Conservation (phyloP, 345 rosid genomes). For the Sonneratia caseolaris region DNA sequence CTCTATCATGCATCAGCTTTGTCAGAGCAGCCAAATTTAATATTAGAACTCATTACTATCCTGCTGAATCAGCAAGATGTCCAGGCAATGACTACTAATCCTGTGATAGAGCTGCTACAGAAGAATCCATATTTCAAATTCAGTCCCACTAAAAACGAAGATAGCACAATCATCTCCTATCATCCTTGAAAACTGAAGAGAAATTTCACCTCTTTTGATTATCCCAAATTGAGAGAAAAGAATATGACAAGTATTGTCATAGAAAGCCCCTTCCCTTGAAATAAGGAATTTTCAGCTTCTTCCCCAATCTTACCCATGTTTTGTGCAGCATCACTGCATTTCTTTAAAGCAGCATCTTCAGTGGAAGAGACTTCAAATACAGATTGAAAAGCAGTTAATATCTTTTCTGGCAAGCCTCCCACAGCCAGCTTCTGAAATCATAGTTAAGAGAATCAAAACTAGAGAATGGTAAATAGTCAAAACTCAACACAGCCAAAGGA, state of each 20-base stretch:
- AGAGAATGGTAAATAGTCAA: constrained; percentile 8
- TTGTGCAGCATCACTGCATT: constrained; percentile 32
- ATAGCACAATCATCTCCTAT: neutral
- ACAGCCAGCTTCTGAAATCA: constrained; percentile 52
- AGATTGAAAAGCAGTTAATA: constrained; percentile 51
- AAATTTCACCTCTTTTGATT: neutral
- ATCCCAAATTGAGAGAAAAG: neutral
- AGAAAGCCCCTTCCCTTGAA: constrained; percentile 29
- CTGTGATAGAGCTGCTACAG: neutral
- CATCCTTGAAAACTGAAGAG: neutral
- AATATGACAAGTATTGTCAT: neutral
- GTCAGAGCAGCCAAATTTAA: neutral
- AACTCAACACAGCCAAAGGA: constrained; percentile 3
- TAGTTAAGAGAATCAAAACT: constrained; percentile 18
- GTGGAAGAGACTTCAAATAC: constrained; percentile 39
- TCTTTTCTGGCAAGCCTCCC: constrained; percentile 61
- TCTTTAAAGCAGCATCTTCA: constrained; percentile 48
- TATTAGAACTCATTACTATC: neutral
- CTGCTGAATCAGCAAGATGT: neutral
- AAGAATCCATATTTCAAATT: neutral
- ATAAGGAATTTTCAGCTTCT: constrained; percentile 29
- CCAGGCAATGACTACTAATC: neutral
- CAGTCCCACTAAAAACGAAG: neutral
- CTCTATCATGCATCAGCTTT: neutral
- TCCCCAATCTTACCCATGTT: constrained; percentile 33